Conservation (phyloP, 208 protist species). For the Leptomonas seymouri region DNA sequence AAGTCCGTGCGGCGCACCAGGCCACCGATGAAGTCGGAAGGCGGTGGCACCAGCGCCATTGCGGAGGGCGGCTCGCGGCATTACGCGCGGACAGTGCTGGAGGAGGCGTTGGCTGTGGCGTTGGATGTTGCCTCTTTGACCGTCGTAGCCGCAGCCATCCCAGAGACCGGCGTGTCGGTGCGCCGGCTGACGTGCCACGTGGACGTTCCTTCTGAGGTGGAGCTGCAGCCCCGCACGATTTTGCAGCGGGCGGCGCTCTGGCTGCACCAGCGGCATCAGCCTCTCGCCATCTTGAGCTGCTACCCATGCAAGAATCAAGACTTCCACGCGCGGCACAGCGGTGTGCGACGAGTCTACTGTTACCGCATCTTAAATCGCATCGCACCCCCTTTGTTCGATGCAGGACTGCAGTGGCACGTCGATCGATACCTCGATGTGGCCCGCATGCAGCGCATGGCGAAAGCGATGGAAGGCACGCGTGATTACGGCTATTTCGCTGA, state of each 20-base stretch:
- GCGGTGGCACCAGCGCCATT: constrained; percentile 31
- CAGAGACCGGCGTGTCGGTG: constrained; percentile 79
- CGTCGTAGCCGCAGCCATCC: constrained; percentile 74
- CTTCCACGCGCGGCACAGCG: constrained; percentile 87
- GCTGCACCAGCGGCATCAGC: constrained; percentile 74
- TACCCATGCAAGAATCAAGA: constrained; percentile 75
- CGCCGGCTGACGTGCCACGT: constrained; percentile 85
- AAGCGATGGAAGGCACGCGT: constrained; percentile 68
- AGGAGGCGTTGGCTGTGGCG: constrained; percentile 85
- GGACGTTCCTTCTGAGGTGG: constrained; percentile 75
- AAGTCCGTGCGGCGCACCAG: constrained; percentile 53
- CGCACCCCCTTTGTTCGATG: constrained; percentile 86
- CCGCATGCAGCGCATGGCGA: constrained; percentile 82
- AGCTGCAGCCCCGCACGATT: constrained; percentile 87
- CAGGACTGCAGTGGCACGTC: constrained; percentile 88
- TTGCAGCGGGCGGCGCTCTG: constrained; percentile 85
- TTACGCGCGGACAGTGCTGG: constrained; percentile 62
- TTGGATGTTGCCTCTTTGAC: constrained; percentile 60
- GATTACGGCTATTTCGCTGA: constrained; percentile 90
- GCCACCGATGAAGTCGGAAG: constrained; percentile 4
- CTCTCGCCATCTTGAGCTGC: constrained; percentile 77
- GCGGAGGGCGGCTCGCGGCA: constrained; percentile 18
- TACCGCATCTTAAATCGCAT: constrained; percentile 93
- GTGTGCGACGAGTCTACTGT: constrained; percentile 79
- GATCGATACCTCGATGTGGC: constrained; percentile 82